Base-by-base conservation (phyloP, 805 yeast genomes). In the Candida gorgasii region DNA sequence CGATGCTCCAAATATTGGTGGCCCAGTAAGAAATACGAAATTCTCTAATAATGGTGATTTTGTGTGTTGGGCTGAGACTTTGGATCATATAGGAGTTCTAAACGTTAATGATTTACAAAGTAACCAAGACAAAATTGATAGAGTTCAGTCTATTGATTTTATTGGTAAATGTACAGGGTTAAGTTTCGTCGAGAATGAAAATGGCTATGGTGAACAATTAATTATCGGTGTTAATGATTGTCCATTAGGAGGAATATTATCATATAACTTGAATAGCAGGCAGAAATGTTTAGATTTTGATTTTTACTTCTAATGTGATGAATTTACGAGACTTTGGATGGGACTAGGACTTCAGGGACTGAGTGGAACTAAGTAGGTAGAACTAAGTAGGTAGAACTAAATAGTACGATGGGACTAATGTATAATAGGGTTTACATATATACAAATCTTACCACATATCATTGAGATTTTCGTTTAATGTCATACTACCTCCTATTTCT, bases 121-220 rank as follows among this genome's bases (percentile, higher is more conserved):
- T 17, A 53, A 51, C 12, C 11, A 20, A 9, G 34, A 43, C 17
- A 23, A 20, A 2, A 38, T 46, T 7, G 50, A 47, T 7, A 42
- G 62, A 5, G 69, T 69, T 9, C 85, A 80, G 53, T 62, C 72
- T 3, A 67, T 81, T 20, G 75, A 76, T 30, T 69, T 76, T 46
- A 72, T 79, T 51, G 86, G 86, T 0, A 79, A 79, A 47, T 71
- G 82, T 42, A 69, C 78, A 1, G 86, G 86, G 3, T 63, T 79
- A 36, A 72, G 70, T 34, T 76, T 79, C 49, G 63, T 68, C 13
- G 66, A 68, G 12, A 57, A 61, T 5, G 76, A 72, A 12, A 58
- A 62, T 38, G 75, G 70, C 4, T 59, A 62, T 39, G 77, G 75
- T 6, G 80, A 77, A 51, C 61, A 66, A 35, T 62, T 81, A 39